phyloP scores from a whole-genome alignment of 2,329 filamentous ascomycete genomes.

The Leptographium procerum region DNA sequence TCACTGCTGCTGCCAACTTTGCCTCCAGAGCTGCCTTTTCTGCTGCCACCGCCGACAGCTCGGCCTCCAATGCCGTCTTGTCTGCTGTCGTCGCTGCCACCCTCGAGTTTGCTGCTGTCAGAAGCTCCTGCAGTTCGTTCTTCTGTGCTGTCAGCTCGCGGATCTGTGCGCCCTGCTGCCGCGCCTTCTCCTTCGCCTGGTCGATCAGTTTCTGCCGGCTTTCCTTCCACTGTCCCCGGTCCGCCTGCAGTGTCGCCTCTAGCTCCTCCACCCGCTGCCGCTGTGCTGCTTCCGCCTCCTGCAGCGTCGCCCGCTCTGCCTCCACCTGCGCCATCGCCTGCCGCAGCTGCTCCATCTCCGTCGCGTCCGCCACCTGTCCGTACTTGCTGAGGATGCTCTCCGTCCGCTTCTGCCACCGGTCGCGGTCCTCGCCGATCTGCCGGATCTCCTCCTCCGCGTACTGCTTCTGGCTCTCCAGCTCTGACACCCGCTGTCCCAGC shows the following conservation, averaged over 20 bases:
- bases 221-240: constrained; percentile 42
- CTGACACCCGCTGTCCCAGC: constrained; percentile 65
- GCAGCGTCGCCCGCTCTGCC: constrained; percentile 49
- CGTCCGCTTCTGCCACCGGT: constrained; percentile 90
- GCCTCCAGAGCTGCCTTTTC: background rate
- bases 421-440: constrained; percentile 79
- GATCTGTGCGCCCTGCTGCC: constrained; percentile 39
- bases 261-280: constrained; percentile 41
- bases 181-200: constrained; percentile 52
- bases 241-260: constrained; percentile 39
- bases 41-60: constrained; percentile 41
- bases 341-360: constrained; percentile 67
- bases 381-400: constrained; percentile 95
- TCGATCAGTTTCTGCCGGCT: constrained; percentile 43
- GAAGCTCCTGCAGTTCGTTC: constrained; percentile 37
- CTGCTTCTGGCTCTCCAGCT: constrained; percentile 70
- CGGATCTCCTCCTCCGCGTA: constrained; percentile 81
- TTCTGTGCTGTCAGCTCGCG: constrained; percentile 43
- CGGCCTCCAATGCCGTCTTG: constrained; percentile 29
- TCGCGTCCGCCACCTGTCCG: constrained; percentile 67
- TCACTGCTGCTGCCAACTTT: constrained; percentile 17
- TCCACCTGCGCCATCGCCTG: constrained; percentile 53
- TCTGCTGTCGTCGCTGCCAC: constrained; percentile 19
- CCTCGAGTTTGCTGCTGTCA: constrained; percentile 32
- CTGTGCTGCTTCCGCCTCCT: constrained; percentile 37